Percentiles rank a stretch among this genome's conserved stretches.
These are phyloP conservation scores for Collybiopsis luxurians DNA, from an alignment of 768 basidiomycete species.

Conservation along the genomic window DNA sequence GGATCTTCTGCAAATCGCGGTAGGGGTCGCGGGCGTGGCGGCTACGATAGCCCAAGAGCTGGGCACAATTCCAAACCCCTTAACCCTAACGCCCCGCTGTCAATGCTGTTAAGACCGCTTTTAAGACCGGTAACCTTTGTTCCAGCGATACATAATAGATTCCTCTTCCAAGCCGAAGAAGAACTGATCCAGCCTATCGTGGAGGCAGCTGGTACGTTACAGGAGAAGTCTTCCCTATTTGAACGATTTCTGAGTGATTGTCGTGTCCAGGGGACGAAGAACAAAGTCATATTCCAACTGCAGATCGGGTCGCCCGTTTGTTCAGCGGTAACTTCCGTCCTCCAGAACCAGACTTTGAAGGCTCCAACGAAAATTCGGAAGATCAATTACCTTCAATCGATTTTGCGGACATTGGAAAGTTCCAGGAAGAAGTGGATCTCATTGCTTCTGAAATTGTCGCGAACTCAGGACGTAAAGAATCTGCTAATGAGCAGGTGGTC, in stretches of 20 bases:
- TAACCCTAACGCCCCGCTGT: constrained; percentile 42
- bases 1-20: constrained; percentile 17
- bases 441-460: constrained; percentile 11
- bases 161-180: constrained; percentile 55
- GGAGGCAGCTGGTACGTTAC: constrained; percentile 53
- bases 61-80: constrained; percentile 6
- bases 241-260: no score
- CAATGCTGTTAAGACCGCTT: constrained; percentile 57
- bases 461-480: no score
- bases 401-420: constrained; percentile 55
- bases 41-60: constrained; percentile 18
- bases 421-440: constrained; percentile 40
- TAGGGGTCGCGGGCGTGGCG: constrained; percentile 22
- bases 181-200: constrained; percentile 56
- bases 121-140: constrained; percentile 73
- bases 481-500: background rate
- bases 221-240: no score
- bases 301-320: constrained; percentile 60
- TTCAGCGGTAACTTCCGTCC: constrained; percentile 42
- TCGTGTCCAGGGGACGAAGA: constrained; percentile 41
- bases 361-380: constrained; percentile 36
- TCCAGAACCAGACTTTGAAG: constrained; percentile 24
- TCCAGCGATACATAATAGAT: constrained; percentile 48
- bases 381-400: no score
- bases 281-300: constrained; percentile 63